Evolutionary conservation across 2,329 filamentous ascomycete genomes (phyloP), one percentile per base, ranked within the genome.

Genomic region (Phialophora chinensis): DNA sequence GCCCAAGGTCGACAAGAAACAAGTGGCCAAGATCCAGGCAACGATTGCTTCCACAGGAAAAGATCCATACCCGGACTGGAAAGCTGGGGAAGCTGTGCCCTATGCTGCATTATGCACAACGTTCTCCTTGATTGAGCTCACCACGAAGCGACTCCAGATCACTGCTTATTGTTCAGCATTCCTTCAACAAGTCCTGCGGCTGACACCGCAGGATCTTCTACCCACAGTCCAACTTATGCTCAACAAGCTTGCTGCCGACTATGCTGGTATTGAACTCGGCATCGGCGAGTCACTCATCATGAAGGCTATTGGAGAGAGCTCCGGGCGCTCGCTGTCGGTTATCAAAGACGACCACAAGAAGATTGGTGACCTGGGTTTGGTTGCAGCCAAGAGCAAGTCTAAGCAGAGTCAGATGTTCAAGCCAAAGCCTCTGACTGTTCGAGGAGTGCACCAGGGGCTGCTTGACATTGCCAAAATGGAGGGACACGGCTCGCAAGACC

Each of bases 361-460:
- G 73, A 97, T 98, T 78, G 95, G 95, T 62, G 95, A 99, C 77
- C 85, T 99, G 11, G 95, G 95, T 11, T 83, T 98, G 38, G 94
- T 99, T 1, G 95, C 95, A 52, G 92, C 96, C 57, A 97, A 98
- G 82, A 97, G 93, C 80, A 88, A 94, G 78, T 92, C 91, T 14
- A 98, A 93, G 54, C 95, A 99, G 75, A 92, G 92, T 11, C 98
- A 95, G 25, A 97, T 99, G 93, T 97, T 98, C 84, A 97, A 96
- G 78, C 95, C 93, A 2, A 97, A 96, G 79, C 85, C 93, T 31
- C 82, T 99, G 73, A 97, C 93, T 0, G 86, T 99, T 1, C 87
- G 86, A 65, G 92, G 90, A 31, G 93, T 99, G 1, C 93, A 96
- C 74, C 90, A 95, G 75, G 91, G 92, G 1, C 79, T 99, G 42